Evolutionary conservation across 768 basidiomycete species (phyloP).

Genomic region (Gyrodon lividus): DNA sequence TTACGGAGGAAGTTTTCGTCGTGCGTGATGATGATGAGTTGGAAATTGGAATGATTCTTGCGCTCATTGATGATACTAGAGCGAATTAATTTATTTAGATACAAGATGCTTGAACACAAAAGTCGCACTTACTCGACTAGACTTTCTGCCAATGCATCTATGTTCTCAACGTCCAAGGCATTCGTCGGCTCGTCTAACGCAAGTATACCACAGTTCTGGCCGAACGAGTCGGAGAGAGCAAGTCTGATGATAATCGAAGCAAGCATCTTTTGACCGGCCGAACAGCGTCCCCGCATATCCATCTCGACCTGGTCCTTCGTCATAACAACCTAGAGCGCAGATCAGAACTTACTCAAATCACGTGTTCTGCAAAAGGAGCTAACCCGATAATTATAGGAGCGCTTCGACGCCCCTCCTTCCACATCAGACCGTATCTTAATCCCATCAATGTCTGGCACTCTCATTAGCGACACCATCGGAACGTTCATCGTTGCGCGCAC

Average conservation of each 20-base stretch:
- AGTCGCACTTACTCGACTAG: constrained; percentile 75
- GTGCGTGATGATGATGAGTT: constrained; percentile 95
- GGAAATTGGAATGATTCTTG: constrained; percentile 87
- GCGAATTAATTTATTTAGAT: neutral
- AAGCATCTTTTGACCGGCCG: constrained; percentile 97
- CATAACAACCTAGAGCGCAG: constrained; percentile 81
- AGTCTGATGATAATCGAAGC: constrained; percentile 98
- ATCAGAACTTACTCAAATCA: constrained; percentile 16
- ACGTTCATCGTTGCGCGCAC: constrained; percentile 39
- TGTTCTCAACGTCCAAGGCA: constrained; percentile 93
- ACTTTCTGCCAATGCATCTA: constrained; percentile 88
- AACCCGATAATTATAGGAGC: constrained; percentile 97
- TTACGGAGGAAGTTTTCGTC: constrained; percentile 93
- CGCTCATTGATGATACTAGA: constrained; percentile 93
- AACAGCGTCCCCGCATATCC: constrained; percentile 99
- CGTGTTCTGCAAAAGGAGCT: constrained; percentile 25
- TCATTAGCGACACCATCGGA: constrained; percentile 12
- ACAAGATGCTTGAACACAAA: neutral
- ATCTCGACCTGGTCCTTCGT: constrained; percentile 98
- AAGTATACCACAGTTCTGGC: constrained; percentile 95
- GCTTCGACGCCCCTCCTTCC: constrained; percentile 85
- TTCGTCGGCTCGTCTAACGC: constrained; percentile 98
- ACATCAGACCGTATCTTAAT: constrained; percentile 94
- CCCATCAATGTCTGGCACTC: constrained; percentile 84
- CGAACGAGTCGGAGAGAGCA: constrained; percentile 95